These are phyloP conservation scores for Arachnomyces sp. DNA, from an alignment of 2,329 filamentous ascomycete genomes.

Conservation along the genomic window DNA sequence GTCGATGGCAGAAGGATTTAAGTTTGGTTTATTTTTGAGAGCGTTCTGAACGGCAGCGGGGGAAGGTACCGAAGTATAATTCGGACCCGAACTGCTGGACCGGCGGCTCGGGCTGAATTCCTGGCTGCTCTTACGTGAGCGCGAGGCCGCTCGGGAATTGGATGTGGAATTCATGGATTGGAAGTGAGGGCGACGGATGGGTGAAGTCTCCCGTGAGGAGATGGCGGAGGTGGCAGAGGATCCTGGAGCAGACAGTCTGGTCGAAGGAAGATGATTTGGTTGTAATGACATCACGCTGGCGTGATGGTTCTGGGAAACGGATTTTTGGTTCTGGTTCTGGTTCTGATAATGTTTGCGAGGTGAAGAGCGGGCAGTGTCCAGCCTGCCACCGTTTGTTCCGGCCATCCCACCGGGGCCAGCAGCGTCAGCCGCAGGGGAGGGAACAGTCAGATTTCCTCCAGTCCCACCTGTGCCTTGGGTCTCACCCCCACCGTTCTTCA, in stretches of 20 bases:
- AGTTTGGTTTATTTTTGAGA: constrained; percentile 60
- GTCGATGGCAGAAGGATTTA: constrained; percentile 56
- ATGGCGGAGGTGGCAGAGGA: constrained; percentile 39
- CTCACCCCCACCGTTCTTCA: too few relatives aligned
- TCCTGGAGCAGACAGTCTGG: constrained; percentile 22
- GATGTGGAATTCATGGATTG: constrained; percentile 24
- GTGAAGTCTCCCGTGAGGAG: constrained; percentile 45
- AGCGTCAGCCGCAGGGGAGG: too few relatives aligned
- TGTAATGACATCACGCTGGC: constrained; percentile 24
- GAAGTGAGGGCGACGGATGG: constrained; percentile 25
- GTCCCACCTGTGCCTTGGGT: too few relatives aligned
- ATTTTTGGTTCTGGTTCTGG: constrained; percentile 19
- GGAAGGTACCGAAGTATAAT: constrained; percentile 42
- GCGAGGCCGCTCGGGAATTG: constrained; percentile 32
- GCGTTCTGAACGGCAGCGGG: constrained; percentile 58
- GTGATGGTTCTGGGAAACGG: constrained; percentile 17
- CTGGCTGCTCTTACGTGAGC: constrained; percentile 61
- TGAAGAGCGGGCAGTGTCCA: too few relatives aligned
- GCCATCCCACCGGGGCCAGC: too few relatives aligned
- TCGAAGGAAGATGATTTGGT: constrained; percentile 23
- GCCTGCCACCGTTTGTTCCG: too few relatives aligned
- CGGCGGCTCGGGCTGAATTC: constrained; percentile 57
- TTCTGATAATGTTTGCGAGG: too few relatives aligned
- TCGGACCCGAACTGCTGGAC: constrained; percentile 33
- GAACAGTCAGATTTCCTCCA: too few relatives aligned